Conservation (phyloP, 1,139 yeast species). For the Chernovozyma sophiae-reginae region DNA sequence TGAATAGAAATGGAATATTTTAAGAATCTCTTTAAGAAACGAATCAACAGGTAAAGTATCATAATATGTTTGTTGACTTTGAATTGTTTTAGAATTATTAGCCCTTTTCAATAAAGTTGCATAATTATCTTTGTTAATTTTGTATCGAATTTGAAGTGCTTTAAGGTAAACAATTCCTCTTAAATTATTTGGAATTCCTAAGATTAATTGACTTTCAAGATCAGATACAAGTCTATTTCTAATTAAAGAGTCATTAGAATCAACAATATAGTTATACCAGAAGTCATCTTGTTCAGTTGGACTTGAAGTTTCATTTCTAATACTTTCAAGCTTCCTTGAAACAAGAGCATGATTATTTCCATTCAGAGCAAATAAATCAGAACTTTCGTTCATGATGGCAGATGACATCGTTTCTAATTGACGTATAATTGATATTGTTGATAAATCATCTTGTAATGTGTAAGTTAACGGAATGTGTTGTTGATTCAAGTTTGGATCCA, state of each 20-base stretch:
- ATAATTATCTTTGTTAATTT: conserved; percentile 29
- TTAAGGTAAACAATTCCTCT: conserved; percentile 32
- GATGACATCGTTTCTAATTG: conserved; percentile 30
- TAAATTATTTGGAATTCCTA: conserved; percentile 31
- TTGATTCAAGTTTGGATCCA: background rate
- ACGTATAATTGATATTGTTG: conserved; percentile 28
- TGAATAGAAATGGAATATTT: conserved; percentile 31
- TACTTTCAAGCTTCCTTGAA: conserved; percentile 1
- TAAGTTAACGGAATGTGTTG: conserved; percentile 8
- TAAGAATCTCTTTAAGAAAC: conserved; percentile 23
- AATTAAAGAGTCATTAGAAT: conserved; percentile 17
- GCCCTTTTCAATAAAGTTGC: conserved; percentile 29
- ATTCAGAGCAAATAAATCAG: conserved; percentile 23
- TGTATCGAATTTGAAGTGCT: conserved; percentile 29
- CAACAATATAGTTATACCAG: conserved; percentile 23
- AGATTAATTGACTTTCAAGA: conserved; percentile 23
- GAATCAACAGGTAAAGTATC: conserved; percentile 19
- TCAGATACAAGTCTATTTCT: conserved; percentile 15
- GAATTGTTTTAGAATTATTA: conserved; percentile 12
- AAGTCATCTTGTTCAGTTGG: conserved; percentile 11
- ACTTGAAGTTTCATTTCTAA: background rate
- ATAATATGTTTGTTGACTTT: conserved; percentile 16
- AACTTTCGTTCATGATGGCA: conserved; percentile 34
- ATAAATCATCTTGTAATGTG: conserved; percentile 19
- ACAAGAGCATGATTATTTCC: conserved; percentile 1